Evolutionary conservation across 352 stramenopile species (phyloP).

Genomic region (Phytophthora europaea): DNA sequence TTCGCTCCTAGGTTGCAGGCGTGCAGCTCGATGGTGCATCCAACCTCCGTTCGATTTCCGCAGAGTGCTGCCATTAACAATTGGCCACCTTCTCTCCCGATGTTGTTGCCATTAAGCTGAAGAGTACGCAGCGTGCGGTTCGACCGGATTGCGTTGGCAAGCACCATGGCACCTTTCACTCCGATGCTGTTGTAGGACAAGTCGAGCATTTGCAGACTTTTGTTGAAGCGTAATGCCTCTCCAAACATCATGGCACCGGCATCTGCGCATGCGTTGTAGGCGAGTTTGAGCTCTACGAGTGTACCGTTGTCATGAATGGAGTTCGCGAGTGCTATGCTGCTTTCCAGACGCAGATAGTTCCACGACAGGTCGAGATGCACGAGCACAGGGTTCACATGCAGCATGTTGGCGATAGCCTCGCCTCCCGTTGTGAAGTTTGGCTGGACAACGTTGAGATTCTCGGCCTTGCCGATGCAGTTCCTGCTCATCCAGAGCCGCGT

Average conservation of each 20-base stretch:
- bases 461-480: constrained; percentile 90
- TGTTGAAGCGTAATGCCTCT: constrained; percentile 71
- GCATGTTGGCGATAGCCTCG: constrained; percentile 91
- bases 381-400: constrained; percentile 82
- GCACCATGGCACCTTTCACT: constrained; percentile 74
- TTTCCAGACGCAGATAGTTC: constrained; percentile 90
- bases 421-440: constrained; percentile 86
- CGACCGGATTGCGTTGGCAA: constrained; percentile 70
- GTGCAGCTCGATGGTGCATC: constrained; percentile 68
- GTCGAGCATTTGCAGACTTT: constrained; percentile 70
- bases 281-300: constrained; percentile 71
- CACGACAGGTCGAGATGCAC: constrained; percentile 88
- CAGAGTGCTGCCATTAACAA: constrained; percentile 74
- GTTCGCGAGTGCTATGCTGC: constrained; percentile 70
- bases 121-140: constrained; percentile 72
- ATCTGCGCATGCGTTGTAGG: constrained; percentile 85
- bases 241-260: constrained; percentile 83
- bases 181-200: constrained; percentile 86
- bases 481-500: constrained; percentile 76
- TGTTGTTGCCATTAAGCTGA: constrained; percentile 82
- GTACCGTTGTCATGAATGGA: constrained; percentile 77
- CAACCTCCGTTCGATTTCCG: constrained; percentile 58
- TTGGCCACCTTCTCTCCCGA: constrained; percentile 76
- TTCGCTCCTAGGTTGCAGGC: constrained; percentile 67
- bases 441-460: constrained; percentile 91